phyloP scores from a whole-genome alignment of 2,329 filamentous ascomycete species.

The Fusarium armeniacum region DNA sequence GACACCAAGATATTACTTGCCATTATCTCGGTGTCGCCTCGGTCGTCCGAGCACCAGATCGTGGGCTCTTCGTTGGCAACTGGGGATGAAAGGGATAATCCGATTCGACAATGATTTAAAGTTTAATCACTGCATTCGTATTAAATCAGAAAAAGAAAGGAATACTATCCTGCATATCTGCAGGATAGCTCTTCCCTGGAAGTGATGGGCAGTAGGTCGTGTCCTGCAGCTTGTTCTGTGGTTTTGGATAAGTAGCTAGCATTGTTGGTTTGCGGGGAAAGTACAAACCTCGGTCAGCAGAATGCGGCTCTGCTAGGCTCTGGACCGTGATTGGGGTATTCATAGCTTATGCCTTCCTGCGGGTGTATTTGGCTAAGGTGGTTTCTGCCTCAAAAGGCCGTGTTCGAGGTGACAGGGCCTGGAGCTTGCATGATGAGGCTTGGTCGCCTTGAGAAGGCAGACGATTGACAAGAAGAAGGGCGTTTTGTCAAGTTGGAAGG shows the following conservation, averaged over 20 bases:
- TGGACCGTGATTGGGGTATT: not conserved
- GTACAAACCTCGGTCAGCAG: not conserved
- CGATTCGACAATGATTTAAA: not conserved
- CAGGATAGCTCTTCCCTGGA: not conserved
- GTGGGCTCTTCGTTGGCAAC: not conserved
- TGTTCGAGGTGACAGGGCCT: not conserved
- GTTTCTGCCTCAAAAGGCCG: too few species aligned
- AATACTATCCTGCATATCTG: rapidly evolving
- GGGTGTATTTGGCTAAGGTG: not conserved
- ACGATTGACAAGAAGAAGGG: rapidly evolving
- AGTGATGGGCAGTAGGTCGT: rapidly evolving
- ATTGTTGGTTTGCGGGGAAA: not conserved
- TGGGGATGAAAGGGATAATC: rapidly evolving
- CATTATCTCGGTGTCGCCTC: too few species aligned
- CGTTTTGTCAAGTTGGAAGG: rapidly evolving
- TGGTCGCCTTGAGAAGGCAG: not conserved
- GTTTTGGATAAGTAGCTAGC: rapidly evolving
- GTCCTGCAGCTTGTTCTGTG: not conserved
- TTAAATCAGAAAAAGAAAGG: too few species aligned
- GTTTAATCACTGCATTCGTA: not conserved
- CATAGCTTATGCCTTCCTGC: rapidly evolving
- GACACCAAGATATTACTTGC: not conserved
- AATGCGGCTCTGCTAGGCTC: not conserved
- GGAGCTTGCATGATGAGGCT: not conserved
- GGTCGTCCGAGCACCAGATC: not conserved